Evolutionary conservation across 192 early-diverging fungal genomes (phyloP), one percentile per base, ranked within the genome.

Genomic region (Podila horticola): DNA sequence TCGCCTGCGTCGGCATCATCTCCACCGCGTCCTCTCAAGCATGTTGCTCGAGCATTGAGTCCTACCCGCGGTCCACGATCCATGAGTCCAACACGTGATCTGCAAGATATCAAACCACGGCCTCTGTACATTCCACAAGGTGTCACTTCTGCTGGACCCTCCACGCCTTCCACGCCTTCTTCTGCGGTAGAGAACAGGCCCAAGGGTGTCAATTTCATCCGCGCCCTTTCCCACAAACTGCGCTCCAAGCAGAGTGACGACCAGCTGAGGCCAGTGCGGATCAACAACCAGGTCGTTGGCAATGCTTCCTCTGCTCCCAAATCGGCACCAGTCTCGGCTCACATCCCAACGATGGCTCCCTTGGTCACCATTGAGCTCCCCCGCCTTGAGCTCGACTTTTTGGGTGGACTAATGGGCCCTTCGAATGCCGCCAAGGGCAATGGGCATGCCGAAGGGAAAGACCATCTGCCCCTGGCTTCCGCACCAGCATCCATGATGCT

Each of bases 191-290:
- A 49, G 45, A 38, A 61, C 59, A 72, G 55, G 50, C 51, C 76
- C 11, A 81, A 69, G 50, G 69, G 66, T 1, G 52, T 71, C 9
- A 66, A 66, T 3, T 81, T 81, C 17, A 81, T 81, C 11, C 77
- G 77, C 1, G 77, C 77, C 26, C 31, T 81, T 0, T 72, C 75
- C 5, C 60, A 38, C 22, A 81, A 71, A 29, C 34, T 81, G 71
- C 77, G 77, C 4, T 65, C 71, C 24, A 81, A 73, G 63, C 70
- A 72, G 7, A 81, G 71, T 12, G 77, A 81, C 19, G 77, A 73
- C 49, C 69, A 72, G 52, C 24, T 79, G 8, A 67, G 51, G 33
- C 28, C 69, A 20, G 48, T 48, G 6, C 66, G 38, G 51, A 64
- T 59, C 75, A 79, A 68, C 66, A 61, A 45, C 60, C 57, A 63